Base-by-base conservation (phyloP, 371 early-diverging fungal genomes). In the Rhizomucor pusillus region DNA sequence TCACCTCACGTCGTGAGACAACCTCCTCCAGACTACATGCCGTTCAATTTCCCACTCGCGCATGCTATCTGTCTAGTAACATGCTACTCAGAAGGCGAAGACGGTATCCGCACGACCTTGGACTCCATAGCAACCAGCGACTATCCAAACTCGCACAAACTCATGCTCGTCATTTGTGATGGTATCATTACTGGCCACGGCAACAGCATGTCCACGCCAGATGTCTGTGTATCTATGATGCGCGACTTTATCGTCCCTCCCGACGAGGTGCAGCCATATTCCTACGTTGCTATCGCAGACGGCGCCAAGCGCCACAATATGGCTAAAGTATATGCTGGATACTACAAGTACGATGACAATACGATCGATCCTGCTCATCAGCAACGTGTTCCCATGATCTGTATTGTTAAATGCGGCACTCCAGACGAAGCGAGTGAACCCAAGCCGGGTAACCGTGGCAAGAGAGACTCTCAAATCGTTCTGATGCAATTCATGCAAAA, bases 401-500 rank as follows among this genome's bases (percentile, higher is more conserved):
- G 90, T 11, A 88, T 99, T 22, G 92, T 89, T 48, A 99, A 99
- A 75, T 93, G 94, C 52, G 99, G 99, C 25, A 81, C 88, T 0
- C 85, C 85, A 13, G 82, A 80, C 16, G 95, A 96, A 58, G 60
- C 70, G 1, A 60, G 78, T 51, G 85, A 84, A 18, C 62, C 77
- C 47, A 90, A 91, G 64, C 89, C 94, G 1, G 97, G 97, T 19
- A 98, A 99, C 71, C 82, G 99, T 50, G 99, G 99, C 49, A 99
- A 99, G 75, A 88, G 99, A 56, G 99, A 99, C 70, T 94, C 95
- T 18, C 99, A 99, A 74, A 90, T 99, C 52, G 81, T 99, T 48
- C 66, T 99, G 43, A 99, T 99, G 98, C 84, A 90, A 41, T 99
- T 99, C 76, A 85, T 98, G 75, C 86, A 90, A 65, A 90, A 92